A percentile compares a stretch with the other conserved stretches of the same genome.
These are phyloP conservation scores for Metschnikowia rubicola DNA, from an alignment of 805 yeast species.

Conservation along the genomic window DNA sequence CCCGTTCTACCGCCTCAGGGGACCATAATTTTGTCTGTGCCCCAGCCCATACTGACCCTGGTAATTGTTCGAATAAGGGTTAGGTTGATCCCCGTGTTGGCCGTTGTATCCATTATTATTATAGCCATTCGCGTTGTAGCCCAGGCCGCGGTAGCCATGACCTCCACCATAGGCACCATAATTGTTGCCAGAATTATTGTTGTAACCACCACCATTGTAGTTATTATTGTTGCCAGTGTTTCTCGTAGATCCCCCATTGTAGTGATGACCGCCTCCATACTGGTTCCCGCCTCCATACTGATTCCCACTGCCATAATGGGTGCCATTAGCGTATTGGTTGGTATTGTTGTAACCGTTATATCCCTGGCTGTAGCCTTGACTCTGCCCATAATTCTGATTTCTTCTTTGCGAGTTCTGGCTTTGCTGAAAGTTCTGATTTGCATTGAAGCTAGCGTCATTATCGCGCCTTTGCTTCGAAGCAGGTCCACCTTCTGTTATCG, in stretches of 20 bases:
- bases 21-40: not conserved
- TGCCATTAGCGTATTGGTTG: not conserved
- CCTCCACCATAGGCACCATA: slow-evolving; percentile 14
- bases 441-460: not conserved
- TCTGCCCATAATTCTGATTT: not conserved
- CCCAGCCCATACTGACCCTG: slow-evolving; percentile 4
- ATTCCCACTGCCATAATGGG: not conserved
- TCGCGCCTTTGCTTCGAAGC: slow-evolving; percentile 1
- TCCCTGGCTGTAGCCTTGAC: slow-evolving; percentile 16
- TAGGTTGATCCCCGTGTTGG: not conserved
- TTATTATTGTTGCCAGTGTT: not conserved
- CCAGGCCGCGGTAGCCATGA: slow-evolving; percentile 5
- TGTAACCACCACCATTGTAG: slow-evolving; percentile 1
- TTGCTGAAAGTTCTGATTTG: slow-evolving; percentile 2
- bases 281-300: not conserved
- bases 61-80: not conserved
- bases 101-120: slow-evolving; percentile 1
- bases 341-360: slow-evolving; percentile 10
- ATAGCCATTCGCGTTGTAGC: slow-evolving; percentile 1
- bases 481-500: slow-evolving; percentile 18
- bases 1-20: not conserved
- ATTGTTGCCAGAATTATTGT: not conserved
- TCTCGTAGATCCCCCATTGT: slow-evolving; percentile 18
- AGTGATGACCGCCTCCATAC: not conserved
- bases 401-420: slow-evolving; percentile 10